These are phyloP conservation scores for Starmera amethionina DNA, from an alignment of 805 yeast species.

Conservation along the genomic window DNA sequence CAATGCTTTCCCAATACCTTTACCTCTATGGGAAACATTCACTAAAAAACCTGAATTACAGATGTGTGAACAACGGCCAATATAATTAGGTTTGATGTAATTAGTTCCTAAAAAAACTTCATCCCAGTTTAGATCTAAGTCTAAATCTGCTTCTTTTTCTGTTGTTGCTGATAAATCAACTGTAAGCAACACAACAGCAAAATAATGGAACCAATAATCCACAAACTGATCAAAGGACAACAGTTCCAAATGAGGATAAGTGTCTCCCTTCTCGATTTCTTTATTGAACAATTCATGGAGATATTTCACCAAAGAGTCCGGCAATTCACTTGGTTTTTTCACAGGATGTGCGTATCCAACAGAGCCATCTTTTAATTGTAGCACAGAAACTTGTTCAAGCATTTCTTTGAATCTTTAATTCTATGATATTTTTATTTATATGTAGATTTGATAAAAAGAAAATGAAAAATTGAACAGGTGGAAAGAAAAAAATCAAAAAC, in stretches of 20 bases:
- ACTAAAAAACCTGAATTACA: conserved; percentile 88
- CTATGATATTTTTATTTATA: neutral
- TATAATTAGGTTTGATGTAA: conserved; percentile 79
- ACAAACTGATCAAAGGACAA: conserved; percentile 39
- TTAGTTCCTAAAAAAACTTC: conserved; percentile 56
- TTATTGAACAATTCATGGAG: conserved; percentile 46
- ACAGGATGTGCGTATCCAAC: no score
- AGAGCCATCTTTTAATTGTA: no score
- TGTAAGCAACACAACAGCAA: conserved; percentile 51
- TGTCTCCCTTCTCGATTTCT: conserved; percentile 62
- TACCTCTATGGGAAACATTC: conserved; percentile 46
- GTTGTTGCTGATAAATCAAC: conserved; percentile 26
- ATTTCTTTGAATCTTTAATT: neutral
- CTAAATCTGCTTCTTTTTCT: conserved; percentile 15
- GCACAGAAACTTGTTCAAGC: no score
- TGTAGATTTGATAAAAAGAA: no score
- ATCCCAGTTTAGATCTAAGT: conserved; percentile 32
- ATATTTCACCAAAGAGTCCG: conserved; percentile 35
- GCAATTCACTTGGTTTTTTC: conserved; percentile 27
- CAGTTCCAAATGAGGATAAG: conserved; percentile 53
- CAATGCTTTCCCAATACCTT: conserved; percentile 58
- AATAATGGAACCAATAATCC: conserved; percentile 59
- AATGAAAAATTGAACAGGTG: neutral
- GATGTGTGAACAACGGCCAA: conserved; percentile 75
- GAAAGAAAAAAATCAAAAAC: neutral